Base-by-base conservation (phyloP, 495 filamentous ascomycete species). In the Bacidia gigantensis region DNA sequence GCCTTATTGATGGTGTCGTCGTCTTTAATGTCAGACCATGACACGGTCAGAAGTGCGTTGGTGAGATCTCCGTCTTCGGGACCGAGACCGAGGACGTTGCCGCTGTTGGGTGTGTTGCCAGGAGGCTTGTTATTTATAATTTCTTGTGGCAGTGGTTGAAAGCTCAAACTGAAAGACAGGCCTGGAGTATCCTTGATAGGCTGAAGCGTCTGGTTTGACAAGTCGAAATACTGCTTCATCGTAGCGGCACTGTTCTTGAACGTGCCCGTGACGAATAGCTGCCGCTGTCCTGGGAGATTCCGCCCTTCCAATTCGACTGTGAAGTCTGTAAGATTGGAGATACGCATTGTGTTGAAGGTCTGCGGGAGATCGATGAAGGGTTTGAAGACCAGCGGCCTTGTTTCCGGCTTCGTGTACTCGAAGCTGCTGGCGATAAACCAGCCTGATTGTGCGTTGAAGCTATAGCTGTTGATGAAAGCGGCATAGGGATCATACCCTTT, bases 311-410 rank as follows among this genome's bases (percentile, higher is more conserved):
- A 52, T 53, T 69, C 62, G 3, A 57, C 21, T 0, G 70, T 63
- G n/a, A 73, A 57, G 11, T 65, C 64, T 2, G 63, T 54, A 14
- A 74, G 58, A 32, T 58, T 63, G 1, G 60, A 58, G n/a, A 72
- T 56, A 3, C 59, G 55, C 46, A 70, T 55, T 0, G 65, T 67
- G 45, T 59, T 64, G 2, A 47, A 43, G 21, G 67, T 26, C 11
- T 55, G 52, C 2, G 62, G 57, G 20, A 66, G 53, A 11, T 56
- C 55, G 0, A 58, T 60, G 53, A 68, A 66, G 21, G 53, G 48
- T 39, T 60, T 42, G 42, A 64, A 65, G n/a, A 60, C 59, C 9
- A 60, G 26, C 2, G 65, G 65, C 29, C 66, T 51, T 11, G 56
- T 55, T 22, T 56, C 58, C 0, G 58, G 57, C 21, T 62, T 59